Evolutionary conservation across 192 early-diverging fungal genomes (phyloP).

Genomic region (Rhizoclosmatium globosum): DNA sequence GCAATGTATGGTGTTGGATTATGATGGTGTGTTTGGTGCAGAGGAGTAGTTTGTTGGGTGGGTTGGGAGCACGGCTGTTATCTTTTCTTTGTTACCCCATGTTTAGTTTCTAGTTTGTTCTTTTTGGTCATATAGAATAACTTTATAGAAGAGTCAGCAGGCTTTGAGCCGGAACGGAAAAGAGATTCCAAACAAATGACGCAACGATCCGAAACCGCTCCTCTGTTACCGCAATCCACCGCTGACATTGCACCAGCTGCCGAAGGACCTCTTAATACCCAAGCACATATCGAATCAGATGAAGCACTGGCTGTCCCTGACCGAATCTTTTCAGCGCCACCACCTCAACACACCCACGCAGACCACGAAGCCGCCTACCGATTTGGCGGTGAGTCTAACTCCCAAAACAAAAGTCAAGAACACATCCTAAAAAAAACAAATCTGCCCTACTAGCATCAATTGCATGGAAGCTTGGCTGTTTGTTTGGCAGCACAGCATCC

Average conservation of each 20-base stretch:
- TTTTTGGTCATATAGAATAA: background rate
- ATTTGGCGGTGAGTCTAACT: background rate
- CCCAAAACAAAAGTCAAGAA: background rate
- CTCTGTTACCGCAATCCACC: background rate
- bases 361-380: slow-evolving; percentile 11
- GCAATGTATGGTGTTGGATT: slow-evolving; percentile 89
- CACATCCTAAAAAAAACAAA: background rate
- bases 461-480: slow-evolving; percentile 27
- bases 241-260: background rate
- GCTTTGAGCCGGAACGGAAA: background rate
- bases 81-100: background rate
- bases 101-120: background rate
- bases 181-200: background rate
- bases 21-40: slow-evolving; percentile 47
- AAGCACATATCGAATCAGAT: background rate
- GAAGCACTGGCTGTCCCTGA: no score
- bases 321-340: background rate
- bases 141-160: background rate
- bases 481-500: background rate
- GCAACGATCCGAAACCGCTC: background rate
- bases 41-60: slow-evolving; percentile 35
- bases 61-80: slow-evolving; percentile 3
- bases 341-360: slow-evolving; percentile 8
- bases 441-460: slow-evolving; percentile 5
- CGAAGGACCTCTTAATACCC: background rate